phyloP scores from a whole-genome alignment of 1,284 basidiomycete species.

The Heterobasidion occidentale region DNA sequence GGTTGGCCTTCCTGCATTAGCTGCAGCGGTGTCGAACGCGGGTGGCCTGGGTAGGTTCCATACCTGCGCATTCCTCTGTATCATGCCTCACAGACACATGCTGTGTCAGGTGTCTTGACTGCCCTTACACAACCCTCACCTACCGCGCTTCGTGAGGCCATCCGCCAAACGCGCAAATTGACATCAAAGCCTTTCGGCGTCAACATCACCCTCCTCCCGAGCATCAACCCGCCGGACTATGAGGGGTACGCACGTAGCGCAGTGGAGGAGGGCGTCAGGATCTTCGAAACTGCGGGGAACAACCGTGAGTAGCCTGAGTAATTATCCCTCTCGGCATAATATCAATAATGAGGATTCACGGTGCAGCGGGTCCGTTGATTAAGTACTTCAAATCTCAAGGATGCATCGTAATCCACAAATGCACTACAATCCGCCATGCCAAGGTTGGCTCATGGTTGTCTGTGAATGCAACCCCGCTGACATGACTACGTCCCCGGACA shows the following conservation, averaged over 20 bases:
- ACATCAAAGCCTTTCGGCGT: conserved; percentile 83
- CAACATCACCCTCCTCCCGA: conserved; percentile 87
- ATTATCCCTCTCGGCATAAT: conserved; percentile 1
- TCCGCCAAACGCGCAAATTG: conserved; percentile 65
- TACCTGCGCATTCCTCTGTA: not conserved
- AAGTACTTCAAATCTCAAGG: conserved; percentile 72
- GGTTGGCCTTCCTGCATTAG: conserved; percentile 72
- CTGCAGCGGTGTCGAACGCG: conserved; percentile 78
- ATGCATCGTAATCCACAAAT: conserved; percentile 86
- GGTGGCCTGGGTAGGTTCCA: conserved; percentile 65
- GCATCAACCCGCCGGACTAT: conserved; percentile 90
- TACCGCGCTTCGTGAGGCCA: conserved; percentile 78
- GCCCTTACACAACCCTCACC: conserved; percentile 86
- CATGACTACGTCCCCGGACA: conserved; percentile 17
- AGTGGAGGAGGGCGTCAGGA: conserved; percentile 80
- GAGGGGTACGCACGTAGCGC: conserved; percentile 76
- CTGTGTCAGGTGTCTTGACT: conserved; percentile 67
- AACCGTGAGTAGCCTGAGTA: conserved; percentile 47
- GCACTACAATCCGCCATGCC: conserved; percentile 83
- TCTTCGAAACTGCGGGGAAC: conserved; percentile 93
- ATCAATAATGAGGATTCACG: not conserved
- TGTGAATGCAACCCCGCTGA: not conserved
- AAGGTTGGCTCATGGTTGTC: conserved; percentile 37
- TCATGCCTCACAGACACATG: too few species aligned
- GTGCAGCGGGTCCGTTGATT: conserved; percentile 68